phyloP scores from a whole-genome alignment of 2,329 filamentous ascomycete species.

The Hypoxylon sp. region DNA sequence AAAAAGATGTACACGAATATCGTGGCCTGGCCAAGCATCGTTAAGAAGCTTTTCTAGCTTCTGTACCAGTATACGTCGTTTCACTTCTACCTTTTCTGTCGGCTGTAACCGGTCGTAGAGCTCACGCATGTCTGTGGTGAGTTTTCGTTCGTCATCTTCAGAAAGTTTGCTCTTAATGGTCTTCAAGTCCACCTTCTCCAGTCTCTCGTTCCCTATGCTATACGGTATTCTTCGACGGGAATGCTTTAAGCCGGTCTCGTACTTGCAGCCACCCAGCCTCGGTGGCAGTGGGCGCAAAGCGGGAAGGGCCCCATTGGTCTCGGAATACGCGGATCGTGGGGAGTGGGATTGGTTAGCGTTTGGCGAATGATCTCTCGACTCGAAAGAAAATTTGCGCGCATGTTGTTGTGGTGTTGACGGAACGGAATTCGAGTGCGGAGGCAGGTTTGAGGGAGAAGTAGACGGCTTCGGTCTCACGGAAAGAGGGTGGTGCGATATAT shows the following conservation, averaged over 20 bases:
- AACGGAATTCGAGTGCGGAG: conserved; percentile 85
- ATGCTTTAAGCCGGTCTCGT: conserved; percentile 87
- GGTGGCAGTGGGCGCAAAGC: conserved; percentile 76
- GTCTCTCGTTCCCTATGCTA: conserved; percentile 83
- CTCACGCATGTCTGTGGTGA: conserved; percentile 87
- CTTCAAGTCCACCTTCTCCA: conserved; percentile 79
- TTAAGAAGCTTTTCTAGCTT: conserved; percentile 93
- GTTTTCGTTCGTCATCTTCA: conserved; percentile 79
- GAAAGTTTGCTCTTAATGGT: conserved; percentile 80
- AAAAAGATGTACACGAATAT: conserved; percentile 94
- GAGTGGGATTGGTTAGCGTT: conserved; percentile 83
- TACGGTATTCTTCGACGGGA: conserved; percentile 92
- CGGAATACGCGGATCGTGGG: conserved; percentile 90
- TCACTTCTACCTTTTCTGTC: conserved; percentile 81
- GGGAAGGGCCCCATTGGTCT: conserved; percentile 82
- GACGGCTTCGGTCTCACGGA: conserved; percentile 49
- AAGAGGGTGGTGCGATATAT: conserved; percentile 48
- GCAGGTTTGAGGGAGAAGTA: conserved; percentile 63
- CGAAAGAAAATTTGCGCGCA: conserved; percentile 84
- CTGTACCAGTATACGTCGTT: conserved; percentile 81
- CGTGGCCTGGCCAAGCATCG: conserved; percentile 89
- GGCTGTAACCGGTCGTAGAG: conserved; percentile 90
- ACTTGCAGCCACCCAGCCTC: conserved; percentile 79
- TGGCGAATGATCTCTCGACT: conserved; percentile 85
- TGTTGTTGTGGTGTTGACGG: conserved; percentile 94